Evolutionary conservation across 2,329 filamentous ascomycete species (phyloP), one percentile per base, ranked within the genome.

Genomic region (Arthrobotrys conoides): DNA sequence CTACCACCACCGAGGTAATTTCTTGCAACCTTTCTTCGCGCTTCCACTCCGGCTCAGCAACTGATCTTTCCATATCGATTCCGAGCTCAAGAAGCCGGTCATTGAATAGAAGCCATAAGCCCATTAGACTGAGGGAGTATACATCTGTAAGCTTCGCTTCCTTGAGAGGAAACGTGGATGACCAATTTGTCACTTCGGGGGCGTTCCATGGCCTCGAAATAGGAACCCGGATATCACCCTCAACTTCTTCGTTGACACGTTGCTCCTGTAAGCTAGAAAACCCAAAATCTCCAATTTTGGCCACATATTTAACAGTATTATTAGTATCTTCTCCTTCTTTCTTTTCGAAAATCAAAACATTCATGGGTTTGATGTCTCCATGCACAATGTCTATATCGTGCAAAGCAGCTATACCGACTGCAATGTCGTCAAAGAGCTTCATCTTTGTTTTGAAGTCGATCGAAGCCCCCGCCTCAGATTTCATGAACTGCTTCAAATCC

Each of bases 331-430:
- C 36, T 38, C 9, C 36, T 10, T 44, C 3, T 38, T 20, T 16
- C 64, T 33, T n/a, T 68, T 61, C 38, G 49, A 80, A 80, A 18
- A 80, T 30, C 18, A 81, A 59, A 4, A 76, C 36, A 49, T 81
- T 80, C 49, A 79, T 77, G 20, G 70, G 61, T 55, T 80, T 80
- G 14, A 81, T 71, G 64, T 81, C 80, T 2, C 80, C 76, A 44
- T 81, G 76, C n/a, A 80, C 70, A 10, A 80, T 68, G 9, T 18
- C 20, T 12, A 48, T 68, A 14, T 64, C 51, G 46, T 80, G 80
- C 5, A 80, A 70, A 10, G 68, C 57, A 18, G 64, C 59, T 9
- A 80, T 51, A 5, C 79, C 79, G n/a, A 66, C 67, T 0, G 67
- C 24, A 57, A 73, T 33, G 36, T 76, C 76, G 51, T 76, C 46